A percentile compares a stretch with the other conserved stretches of the same genome.
These are phyloP conservation scores for Linderniella brevidens DNA, from an alignment of 257 asterid genomes.

Conservation along the genomic window DNA sequence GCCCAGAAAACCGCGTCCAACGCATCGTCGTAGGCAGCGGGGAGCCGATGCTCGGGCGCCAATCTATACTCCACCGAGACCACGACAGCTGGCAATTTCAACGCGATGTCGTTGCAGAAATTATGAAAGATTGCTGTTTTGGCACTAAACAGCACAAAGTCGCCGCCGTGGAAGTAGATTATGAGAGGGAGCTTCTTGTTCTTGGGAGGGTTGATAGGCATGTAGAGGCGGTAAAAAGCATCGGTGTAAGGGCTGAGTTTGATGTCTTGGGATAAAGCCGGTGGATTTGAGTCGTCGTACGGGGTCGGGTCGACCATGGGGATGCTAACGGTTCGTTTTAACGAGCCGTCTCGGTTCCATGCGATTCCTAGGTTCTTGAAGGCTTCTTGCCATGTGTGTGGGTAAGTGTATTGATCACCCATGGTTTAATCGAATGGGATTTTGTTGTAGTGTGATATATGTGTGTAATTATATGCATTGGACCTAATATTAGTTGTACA, in stretches of 20 bases:
- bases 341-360: constrained; percentile 15
- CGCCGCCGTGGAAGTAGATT: constrained; percentile 29
- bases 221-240: constrained; percentile 10
- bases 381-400: constrained; percentile 16
- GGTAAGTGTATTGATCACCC: too few relatives aligned
- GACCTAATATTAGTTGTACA: too few relatives aligned
- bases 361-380: constrained; percentile 11
- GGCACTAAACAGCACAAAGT: constrained; percentile 20
- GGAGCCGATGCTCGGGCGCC: constrained; percentile 32
- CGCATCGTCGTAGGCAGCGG: constrained; percentile 28
- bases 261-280: constrained; percentile 11
- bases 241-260: constrained; percentile 2
- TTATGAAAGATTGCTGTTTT: constrained; percentile 26
- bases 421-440: not conserved
- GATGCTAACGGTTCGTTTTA: constrained; percentile 7
- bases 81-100: constrained; percentile 16
- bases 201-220: constrained; percentile 6
- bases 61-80: constrained; percentile 26
- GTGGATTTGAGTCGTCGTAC: constrained; percentile 2
- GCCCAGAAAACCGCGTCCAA: constrained; percentile 18
- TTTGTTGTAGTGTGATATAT: too few relatives aligned
- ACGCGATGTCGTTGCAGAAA: constrained; percentile 19
- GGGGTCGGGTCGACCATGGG: constrained; percentile 13
- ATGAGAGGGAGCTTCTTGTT: constrained; percentile 16
- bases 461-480: too few relatives aligned